Evolutionary conservation across 108 stramenopile genomes (phyloP), one percentile per base, ranked within the genome.

Genomic region (Fragilariopsis cylindrus): DNA sequence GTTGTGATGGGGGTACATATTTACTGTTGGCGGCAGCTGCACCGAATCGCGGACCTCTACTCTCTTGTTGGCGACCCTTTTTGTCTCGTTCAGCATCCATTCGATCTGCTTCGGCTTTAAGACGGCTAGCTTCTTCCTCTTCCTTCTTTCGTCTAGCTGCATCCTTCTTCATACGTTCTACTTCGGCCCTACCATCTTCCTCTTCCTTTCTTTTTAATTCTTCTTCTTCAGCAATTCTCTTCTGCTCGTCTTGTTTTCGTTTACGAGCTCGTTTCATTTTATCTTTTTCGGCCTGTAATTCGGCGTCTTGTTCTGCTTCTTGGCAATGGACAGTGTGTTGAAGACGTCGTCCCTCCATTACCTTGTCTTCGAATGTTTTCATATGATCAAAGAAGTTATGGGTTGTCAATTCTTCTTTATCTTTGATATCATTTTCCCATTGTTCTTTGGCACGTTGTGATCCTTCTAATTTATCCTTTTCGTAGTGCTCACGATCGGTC

Each of bases 401-500:
- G 12, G 72, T 76, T n/a, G 67, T 73, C 39, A 96, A 74, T 19
- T 46, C 16, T 39, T 77, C 74, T 76, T 93, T 96, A 41, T 86
- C 88, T 69, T 81, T 77, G 48, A 86, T 86, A 68, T 96, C 89
- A 8, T 77, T 70, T 55, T 90, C 86, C 95, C 95, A 96, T 58
- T 90, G 84, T 18, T 72, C 50, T 63, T 85, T 92, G 48, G 92
- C 90, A 6, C 73, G 67, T 56, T 88, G 70, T 9, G 84, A 85
- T 71, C 88, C 88, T 57, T 93, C 89, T 11, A 89, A 60, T 18
- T 87, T 80, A 43, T 91, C 94, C 42, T 83, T 62, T 70, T 92
- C 92, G 76, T 94, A 91, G 3, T 79, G 88, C 41, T 81, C 88
- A 16, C 84, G 79, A 55, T 92, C 92, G 57, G 70, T 57, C 80